Base-by-base conservation (phyloP, 306 rosid genomes). In the Senna tora region DNA sequence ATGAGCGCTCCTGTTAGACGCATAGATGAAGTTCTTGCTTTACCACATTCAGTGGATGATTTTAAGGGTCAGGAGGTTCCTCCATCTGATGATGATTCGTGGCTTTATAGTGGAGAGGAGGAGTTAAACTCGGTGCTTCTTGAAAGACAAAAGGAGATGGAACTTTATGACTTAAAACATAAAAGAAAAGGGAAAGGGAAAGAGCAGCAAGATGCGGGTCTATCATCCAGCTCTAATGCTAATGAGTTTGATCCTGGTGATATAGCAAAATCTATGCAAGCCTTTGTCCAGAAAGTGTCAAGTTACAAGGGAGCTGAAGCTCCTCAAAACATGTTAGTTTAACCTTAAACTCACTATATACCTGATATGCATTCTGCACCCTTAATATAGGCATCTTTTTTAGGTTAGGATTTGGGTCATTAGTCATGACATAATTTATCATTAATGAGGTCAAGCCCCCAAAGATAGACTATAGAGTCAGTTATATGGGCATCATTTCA, bases 71-170 rank as follows among this genome's bases (percentile, higher is more conserved):
- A 61, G 54, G 90, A 82, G 43, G 81, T 89, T 75, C 92, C 93
- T 74, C 93, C 96, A 45, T 88, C 96, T 76, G 96, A 91, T 66
- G 83, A 84, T 67, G 97, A 95, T 81, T 86, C 89, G 22, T 95
- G 96, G 99, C 89, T 91, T 55, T 90, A 91, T 79, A 45, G 65
- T 50, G 99, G 96, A 56, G 99, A 94, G 72, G 97, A 84, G 38
- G 99, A 91, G 47, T 81, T 94, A 76, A 89, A 85, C 82, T 75
- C 87, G 41, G 93, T 87, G 34, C 93, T 94, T 71, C 52, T 81
- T 72, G 93, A 94, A 84, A 89, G 99, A 70, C 97, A 88, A 70
- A 88, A 86, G 87, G 99, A 94, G 86, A 84, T 91, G 87, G 93
- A 89, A 38, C 85, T 72, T 50, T 88, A 81, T 80, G 85, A 88